A percentile compares a stretch with the other conserved stretches of the same genome.
phyloP scores from a whole-genome alignment of 73 alveolate species.

The Paramecium primaurelia region DNA sequence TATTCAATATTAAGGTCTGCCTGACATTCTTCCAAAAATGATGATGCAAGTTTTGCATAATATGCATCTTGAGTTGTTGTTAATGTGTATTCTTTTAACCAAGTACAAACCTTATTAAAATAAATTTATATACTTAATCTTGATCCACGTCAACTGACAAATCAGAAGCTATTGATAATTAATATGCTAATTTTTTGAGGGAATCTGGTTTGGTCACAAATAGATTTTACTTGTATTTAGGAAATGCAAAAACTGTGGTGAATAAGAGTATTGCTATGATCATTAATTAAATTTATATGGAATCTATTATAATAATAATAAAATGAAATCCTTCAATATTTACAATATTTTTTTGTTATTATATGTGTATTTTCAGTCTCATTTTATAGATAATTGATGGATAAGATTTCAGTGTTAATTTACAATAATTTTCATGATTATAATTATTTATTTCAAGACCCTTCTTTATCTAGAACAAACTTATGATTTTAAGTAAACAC shows the following conservation, averaged over 20 bases:
- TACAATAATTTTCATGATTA: background rate
- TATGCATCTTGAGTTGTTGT: background rate
- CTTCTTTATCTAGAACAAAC: too few species aligned
- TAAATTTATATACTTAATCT: background rate
- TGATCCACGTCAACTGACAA: background rate
- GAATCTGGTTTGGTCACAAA: background rate
- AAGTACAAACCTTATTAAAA: background rate
- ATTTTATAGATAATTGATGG: background rate
- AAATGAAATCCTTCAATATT: background rate
- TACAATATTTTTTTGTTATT: background rate
- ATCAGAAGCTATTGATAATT: background rate
- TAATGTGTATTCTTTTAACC: background rate
- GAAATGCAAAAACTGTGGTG: slow-evolving; percentile 6
- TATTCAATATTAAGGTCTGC: background rate
- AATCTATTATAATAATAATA: background rate
- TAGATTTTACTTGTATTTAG: background rate
- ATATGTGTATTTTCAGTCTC: background rate
- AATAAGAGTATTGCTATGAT: background rate
- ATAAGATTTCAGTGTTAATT: background rate
- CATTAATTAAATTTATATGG: background rate
- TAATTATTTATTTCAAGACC: background rate
- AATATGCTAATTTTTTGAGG: background rate
- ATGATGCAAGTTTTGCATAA: background rate
- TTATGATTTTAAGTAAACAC: too few species aligned
- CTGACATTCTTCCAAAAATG: background rate